phyloP scores from a whole-genome alignment of 169 alveolate genomes.

The Plasmodium gonderi region DNA sequence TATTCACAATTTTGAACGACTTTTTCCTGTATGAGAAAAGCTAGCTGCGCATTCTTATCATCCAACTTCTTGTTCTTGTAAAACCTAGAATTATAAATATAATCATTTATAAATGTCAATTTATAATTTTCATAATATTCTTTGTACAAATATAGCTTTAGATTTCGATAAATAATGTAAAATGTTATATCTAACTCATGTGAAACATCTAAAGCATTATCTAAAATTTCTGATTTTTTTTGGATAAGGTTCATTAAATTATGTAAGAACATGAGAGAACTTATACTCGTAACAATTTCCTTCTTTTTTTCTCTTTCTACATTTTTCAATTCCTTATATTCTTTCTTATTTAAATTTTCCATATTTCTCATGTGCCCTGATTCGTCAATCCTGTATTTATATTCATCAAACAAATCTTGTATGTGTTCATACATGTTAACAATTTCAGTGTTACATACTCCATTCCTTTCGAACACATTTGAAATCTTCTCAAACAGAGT shows the following conservation, averaged over 20 bases:
- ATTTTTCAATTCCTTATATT: not conserved
- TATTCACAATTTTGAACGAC: not conserved
- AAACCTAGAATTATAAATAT: conserved; percentile 44
- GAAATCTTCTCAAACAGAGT: conserved; percentile 23
- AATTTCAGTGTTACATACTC: conserved; percentile 45
- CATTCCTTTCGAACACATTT: conserved; percentile 11
- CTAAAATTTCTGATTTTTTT: conserved; percentile 3
- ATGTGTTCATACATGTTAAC: conserved; percentile 59
- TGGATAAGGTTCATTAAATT: conserved; percentile 28
- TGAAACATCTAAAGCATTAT: conserved; percentile 22
- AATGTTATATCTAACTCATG: conserved; percentile 22
- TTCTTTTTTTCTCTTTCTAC: conserved; percentile 2
- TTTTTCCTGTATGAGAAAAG: not conserved
- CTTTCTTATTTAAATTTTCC: not conserved
- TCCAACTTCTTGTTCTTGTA: conserved; percentile 25
- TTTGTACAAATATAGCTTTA: conserved; percentile 61
- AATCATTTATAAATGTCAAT: conserved; percentile 33
- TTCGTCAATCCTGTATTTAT: conserved; percentile 11
- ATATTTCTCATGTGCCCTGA: not conserved
- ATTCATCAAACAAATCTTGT: conserved; percentile 4
- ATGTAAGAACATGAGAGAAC: not conserved
- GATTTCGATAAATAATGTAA: conserved; percentile 25
- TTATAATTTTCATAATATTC: conserved; percentile 50
- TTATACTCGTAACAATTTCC: conserved; percentile 29
- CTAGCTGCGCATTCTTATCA: not conserved